Evolutionary conservation across 2,329 filamentous ascomycete genomes (phyloP).

Genomic region (Phialophora verrucosa): DNA sequence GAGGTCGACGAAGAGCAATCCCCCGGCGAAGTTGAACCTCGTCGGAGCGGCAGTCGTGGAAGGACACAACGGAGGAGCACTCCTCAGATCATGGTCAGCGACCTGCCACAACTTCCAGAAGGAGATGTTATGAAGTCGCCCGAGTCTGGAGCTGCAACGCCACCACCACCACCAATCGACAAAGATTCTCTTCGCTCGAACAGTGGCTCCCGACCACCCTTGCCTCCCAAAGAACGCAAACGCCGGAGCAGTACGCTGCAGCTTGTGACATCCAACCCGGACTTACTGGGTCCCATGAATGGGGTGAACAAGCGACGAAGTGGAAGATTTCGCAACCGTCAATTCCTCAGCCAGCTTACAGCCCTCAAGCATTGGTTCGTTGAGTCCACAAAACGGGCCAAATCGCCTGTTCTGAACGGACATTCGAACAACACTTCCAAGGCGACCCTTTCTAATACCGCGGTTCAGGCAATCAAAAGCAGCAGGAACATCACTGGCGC

Average conservation of each 20-base stretch:
- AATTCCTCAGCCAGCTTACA: constrained; percentile 65
- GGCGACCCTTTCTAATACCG: constrained; percentile 10
- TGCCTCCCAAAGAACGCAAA: constrained; percentile 85
- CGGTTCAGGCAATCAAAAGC: constrained; percentile 11
- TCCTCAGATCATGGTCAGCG: constrained; percentile 68
- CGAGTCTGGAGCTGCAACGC: constrained; percentile 47
- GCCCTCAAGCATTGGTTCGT: constrained; percentile 76
- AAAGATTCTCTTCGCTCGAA: constrained; percentile 77
- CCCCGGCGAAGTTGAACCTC: constrained; percentile 52
- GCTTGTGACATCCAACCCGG: constrained; percentile 73
- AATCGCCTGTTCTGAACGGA: constrained; percentile 54
- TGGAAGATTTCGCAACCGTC: constrained; percentile 34
- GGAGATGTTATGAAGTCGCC: constrained; percentile 50
- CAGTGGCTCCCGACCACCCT: constrained; percentile 78
- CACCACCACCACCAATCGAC: constrained; percentile 74
- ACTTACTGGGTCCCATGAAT: constrained; percentile 62
- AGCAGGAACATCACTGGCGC: constrained; percentile 9
- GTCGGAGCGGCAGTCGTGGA: constrained; percentile 63
- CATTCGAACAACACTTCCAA: constrained; percentile 17
- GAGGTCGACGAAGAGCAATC: constrained; percentile 79
- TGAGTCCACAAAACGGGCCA: constrained; percentile 68
- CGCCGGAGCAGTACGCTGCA: constrained; percentile 85
- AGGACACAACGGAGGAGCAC: constrained; percentile 75
- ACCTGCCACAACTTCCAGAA: constrained; percentile 79
- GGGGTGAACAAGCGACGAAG: constrained; percentile 55